These are phyloP conservation scores for Xylaria sp. DNA, from an alignment of 2,329 filamentous ascomycete species.

Conservation along the genomic window DNA sequence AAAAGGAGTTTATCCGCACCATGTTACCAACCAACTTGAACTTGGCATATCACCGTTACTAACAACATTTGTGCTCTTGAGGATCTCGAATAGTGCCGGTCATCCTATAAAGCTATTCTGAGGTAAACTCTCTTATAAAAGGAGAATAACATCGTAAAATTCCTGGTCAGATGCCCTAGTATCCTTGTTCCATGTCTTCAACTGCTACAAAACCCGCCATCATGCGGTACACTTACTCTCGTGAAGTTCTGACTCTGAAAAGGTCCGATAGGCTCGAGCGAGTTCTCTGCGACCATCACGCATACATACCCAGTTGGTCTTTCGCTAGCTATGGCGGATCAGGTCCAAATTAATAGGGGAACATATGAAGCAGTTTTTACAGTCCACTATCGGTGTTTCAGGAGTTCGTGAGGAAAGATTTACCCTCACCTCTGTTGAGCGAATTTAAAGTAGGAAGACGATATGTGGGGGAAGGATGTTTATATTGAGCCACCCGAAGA, in stretches of 20 bases:
- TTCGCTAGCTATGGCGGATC: not conserved
- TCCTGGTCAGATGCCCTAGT: not conserved
- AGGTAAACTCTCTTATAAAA: not conserved
- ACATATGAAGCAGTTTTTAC: not conserved
- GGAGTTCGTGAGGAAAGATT: not conserved
- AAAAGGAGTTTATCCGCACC: not conserved
- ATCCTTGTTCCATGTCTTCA: not conserved
- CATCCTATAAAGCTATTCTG: not conserved
- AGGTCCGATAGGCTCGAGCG: not conserved
- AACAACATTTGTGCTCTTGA: not conserved
- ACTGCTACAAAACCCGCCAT: not conserved
- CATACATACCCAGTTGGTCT: not conserved
- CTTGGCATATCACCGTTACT: not conserved
- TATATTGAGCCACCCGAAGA: not conserved
- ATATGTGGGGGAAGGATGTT: not conserved
- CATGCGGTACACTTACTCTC: not conserved
- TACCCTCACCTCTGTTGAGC: not conserved
- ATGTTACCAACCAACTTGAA: not conserved
- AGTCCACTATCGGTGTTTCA: not conserved
- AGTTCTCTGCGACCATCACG: not conserved
- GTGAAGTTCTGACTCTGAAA: not conserved
- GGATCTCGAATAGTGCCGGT: not conserved
- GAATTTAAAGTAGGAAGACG: not conserved
- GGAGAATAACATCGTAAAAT: not conserved
- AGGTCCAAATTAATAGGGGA: not conserved